Evolutionary conservation across 306 rosid species (phyloP), one percentile per base, ranked within the genome.

Genomic region (Cyamopsis tetragonoloba): DNA sequence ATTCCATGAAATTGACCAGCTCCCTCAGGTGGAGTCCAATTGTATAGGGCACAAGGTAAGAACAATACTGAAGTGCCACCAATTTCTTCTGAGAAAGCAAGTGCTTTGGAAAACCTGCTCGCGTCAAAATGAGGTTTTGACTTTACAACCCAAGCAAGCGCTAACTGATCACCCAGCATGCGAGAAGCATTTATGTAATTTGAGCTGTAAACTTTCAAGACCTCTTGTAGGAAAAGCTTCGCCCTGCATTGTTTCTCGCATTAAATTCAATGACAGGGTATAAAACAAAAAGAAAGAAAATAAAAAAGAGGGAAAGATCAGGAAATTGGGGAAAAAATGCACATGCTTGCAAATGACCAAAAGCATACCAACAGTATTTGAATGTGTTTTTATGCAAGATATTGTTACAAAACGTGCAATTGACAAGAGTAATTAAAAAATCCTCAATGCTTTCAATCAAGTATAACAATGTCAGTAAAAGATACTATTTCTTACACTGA

Each of bases 1-100:
- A 93, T 83, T 82, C 97, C 97, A 62, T 84, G 98, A 79, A 93
- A 93, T 83, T 89, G 97, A 50, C 98, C 97, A 38, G 97, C 95
- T 60, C 98, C 97, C 80, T 93, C 98, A 5, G 97, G 98, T 0
- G 96, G 97, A n/a, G 98, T 93, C 97, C 97, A 93, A 58, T 93
- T 89, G 82, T 89, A 86, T 31, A 79, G 24, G 18, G 86, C 70
- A 74, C 96, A 93, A 2, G 98, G 96, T 75, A 88, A 77, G 80
- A 93, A 93, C 54, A 93, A 72, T 30, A 93, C 75, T 0, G 86
- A 80, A 37, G 91, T 69, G 44, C 84, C 89, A 2, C 75, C 82
- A 54, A 89, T 67, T 58, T 89, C 82, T 71, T 89, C 95, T 31
- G 82, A 35, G 75, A 89, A 93, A n/a, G 81, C 59, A 47, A 35